Conservation (phyloP, 2,329 filamentous ascomycete genomes). For the Hymenoscyphus linearis region DNA sequence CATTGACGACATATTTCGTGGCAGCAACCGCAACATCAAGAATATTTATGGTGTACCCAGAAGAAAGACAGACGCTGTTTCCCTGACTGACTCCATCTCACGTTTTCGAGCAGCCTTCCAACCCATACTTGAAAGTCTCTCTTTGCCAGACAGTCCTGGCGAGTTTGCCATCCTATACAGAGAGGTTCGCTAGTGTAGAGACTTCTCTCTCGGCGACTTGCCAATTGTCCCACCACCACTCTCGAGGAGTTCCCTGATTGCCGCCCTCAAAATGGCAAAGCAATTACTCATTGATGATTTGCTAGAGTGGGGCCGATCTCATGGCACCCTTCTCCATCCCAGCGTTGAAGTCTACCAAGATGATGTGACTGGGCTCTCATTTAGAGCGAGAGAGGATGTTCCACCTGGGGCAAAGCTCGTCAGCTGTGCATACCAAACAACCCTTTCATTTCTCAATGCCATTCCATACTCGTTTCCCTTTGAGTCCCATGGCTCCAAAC, state of each 20-base stretch:
- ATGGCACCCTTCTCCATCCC: constrained; percentile 46
- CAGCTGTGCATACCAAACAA: constrained; percentile 45
- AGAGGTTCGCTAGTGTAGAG: too few species aligned
- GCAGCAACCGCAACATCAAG: too few species aligned
- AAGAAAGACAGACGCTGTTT: too few species aligned
- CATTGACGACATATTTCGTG: too few species aligned
- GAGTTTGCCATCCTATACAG: too few species aligned
- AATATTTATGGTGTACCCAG: too few species aligned
- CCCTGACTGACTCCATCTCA: too few species aligned
- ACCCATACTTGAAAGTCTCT: too few species aligned
- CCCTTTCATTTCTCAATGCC: constrained; percentile 56
- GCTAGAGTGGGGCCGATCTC: constrained; percentile 42
- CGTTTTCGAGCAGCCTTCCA: too few species aligned
- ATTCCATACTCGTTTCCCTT: constrained; percentile 34
- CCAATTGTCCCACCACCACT: too few species aligned
- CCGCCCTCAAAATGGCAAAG: constrained; percentile 7
- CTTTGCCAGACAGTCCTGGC: too few species aligned
- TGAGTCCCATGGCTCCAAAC: constrained; percentile 15
- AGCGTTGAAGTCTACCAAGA: constrained; percentile 49
- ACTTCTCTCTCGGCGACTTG: too few species aligned
- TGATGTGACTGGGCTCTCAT: constrained; percentile 46
- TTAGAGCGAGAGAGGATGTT: constrained; percentile 33
- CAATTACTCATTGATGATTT: constrained; percentile 33
- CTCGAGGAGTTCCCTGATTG: not conserved
- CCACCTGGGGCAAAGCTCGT: constrained; percentile 37